Evolutionary conservation across 2,329 filamentous ascomycete genomes (phyloP), one percentile per base, ranked within the genome.

Genomic region (Aspergillus fumigatiaffinis): DNA sequence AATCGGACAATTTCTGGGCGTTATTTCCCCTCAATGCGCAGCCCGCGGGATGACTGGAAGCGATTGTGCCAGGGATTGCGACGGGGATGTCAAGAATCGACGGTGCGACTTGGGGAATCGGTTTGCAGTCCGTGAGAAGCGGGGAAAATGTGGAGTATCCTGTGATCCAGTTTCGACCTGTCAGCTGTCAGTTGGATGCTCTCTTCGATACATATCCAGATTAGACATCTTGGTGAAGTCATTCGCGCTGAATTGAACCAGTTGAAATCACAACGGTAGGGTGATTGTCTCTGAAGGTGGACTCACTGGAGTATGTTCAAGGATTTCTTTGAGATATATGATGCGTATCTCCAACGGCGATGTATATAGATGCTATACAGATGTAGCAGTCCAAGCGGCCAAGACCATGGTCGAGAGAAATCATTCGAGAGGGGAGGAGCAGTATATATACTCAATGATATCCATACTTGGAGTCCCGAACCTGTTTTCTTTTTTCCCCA

Each of bases 131-230:
- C 51, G 61, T 54, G 48, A 57, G 53, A 56, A 58, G 67, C 58
- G 67, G 68, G 69, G 66, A 66, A 67, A 67, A 70, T 68, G 68
- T 69, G 68, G 68, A 64, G 68, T 53, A 63, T 17, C 32, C 32
- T 38, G 32, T 7, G 32, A 38, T 17, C 32, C 7, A 17, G 14
- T 38, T 38, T 38, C 14, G 32, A 17, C 14, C 10, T 17, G 32
- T 17, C 32, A 38, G 2, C 32, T 38, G 32, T 38, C 32, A 35
- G 32, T 35, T 35, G 12, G 12, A 35, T 35, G 4, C 12, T 35
- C 32, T 17, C 4, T 35, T 35, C 4, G 32, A 17, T n/a, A 38
- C 14, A 3, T 17, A 38, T 14, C 32, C 3, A 17, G 32, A 7
- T 5, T 14, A 14, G 29, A 35, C 12, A 14, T 35, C 29, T 35